Evolutionary conservation across 2,329 filamentous ascomycete species (phyloP).

Genomic region (Diaporthe citrichinensis): DNA sequence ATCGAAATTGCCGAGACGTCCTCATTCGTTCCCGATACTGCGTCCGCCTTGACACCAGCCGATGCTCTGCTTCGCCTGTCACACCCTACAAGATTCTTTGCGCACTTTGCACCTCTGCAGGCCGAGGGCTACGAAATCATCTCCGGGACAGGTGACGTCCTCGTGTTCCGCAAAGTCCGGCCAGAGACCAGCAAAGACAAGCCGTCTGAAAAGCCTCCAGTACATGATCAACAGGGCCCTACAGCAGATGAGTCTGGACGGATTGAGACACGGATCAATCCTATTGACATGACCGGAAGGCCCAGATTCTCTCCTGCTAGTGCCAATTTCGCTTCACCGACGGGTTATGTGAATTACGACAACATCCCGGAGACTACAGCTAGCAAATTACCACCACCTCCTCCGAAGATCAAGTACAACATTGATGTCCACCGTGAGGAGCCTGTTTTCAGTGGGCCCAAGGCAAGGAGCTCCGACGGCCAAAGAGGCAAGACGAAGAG

Average conservation of each 20-base stretch:
- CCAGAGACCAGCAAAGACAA: background rate
- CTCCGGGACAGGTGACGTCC: slow-evolving; percentile 72
- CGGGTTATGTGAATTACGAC: slow-evolving; percentile 76
- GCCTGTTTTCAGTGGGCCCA: slow-evolving; percentile 60
- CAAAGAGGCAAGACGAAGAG: slow-evolving; percentile 54
- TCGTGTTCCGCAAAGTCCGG: slow-evolving; percentile 76
- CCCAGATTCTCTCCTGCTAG: slow-evolving; percentile 56
- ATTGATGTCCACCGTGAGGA: slow-evolving; percentile 63
- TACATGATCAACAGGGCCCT: slow-evolving; percentile 20
- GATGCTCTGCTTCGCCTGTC: slow-evolving; percentile 73
- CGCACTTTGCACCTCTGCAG: slow-evolving; percentile 72
- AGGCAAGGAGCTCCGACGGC: slow-evolving; percentile 38
- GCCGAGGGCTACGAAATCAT: slow-evolving; percentile 76
- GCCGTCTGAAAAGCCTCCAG: slow-evolving; percentile 39
- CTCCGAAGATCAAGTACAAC: slow-evolving; percentile 55
- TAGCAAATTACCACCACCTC: slow-evolving; percentile 49
- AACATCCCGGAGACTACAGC: slow-evolving; percentile 50
- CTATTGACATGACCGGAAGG: slow-evolving; percentile 69
- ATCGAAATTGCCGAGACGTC: slow-evolving; percentile 73
- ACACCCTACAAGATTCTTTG: slow-evolving; percentile 75
- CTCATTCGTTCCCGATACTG: slow-evolving; percentile 64
- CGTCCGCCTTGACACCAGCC: slow-evolving; percentile 68
- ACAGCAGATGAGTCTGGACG: slow-evolving; percentile 4
- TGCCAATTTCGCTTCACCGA: slow-evolving; percentile 74
- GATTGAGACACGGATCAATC: slow-evolving; percentile 60